Conservation (phyloP, 768 basidiomycete species). For the Lepiota brunneoincarnata region DNA sequence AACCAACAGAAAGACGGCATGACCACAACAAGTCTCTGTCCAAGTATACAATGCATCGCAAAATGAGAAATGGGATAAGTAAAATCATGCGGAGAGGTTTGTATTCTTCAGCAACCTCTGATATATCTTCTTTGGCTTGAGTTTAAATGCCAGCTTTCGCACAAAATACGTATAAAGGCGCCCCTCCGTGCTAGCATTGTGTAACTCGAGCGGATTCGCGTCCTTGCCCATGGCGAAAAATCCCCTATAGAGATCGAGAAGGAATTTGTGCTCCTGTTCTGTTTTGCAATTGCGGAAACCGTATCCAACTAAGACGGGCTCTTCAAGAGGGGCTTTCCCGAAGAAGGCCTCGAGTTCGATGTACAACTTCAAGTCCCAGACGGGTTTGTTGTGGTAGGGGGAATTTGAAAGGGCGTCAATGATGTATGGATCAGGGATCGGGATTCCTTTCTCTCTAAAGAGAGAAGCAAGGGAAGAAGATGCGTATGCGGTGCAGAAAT, state of each 20-base stretch:
- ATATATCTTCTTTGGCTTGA: constrained; percentile 24
- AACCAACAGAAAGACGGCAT: no score
- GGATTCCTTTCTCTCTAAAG: constrained; percentile 19
- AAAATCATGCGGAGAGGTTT: no score
- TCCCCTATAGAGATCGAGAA: constrained; percentile 30
- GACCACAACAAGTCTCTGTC: no score
- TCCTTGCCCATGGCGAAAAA: constrained; percentile 21
- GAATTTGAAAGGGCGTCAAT: constrained; percentile 24
- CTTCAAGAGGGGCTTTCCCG: constrained; percentile 1
- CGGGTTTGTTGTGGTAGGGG: constrained; percentile 19
- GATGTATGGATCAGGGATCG: constrained; percentile 16
- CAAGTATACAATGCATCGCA: no score
- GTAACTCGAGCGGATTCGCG: constrained; percentile 30
- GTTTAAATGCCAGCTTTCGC: constrained; percentile 11
- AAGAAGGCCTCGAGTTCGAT: constrained; percentile 10
- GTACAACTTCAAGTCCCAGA: constrained; percentile 36
- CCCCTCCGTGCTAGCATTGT: constrained; percentile 31
- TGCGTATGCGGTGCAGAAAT: constrained; percentile 27
- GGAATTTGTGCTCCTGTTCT: constrained; percentile 19
- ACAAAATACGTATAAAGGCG: constrained; percentile 24
- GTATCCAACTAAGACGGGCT: constrained; percentile 26
- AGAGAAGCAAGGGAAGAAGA: constrained; percentile 22
- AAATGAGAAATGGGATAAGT: no score
- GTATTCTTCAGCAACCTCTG: constrained; percentile 27
- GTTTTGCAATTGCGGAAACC: constrained; percentile 33